Evolutionary conservation across 345 rosid genomes (phyloP), one percentile per base, ranked within the genome.

Genomic region (Brassica cretica): DNA sequence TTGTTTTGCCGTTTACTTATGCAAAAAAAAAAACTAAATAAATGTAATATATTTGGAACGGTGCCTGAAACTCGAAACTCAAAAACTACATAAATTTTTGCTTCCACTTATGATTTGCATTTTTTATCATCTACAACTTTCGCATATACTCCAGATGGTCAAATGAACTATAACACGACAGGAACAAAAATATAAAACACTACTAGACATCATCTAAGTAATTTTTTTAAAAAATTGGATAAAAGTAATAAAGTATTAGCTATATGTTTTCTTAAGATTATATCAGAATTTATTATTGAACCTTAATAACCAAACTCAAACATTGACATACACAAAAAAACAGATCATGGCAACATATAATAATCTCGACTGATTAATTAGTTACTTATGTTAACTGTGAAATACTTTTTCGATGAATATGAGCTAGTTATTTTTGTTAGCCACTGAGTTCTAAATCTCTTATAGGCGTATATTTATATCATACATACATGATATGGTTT

Each of bases 31-130:
- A 44, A 49, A 11, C 6, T 24, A 25, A 33, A 33, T 33, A 9
- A 25, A 14, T 10, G 25, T 12, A 33, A 14, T 33, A 18, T 15
- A 35, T 18, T 16, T 9, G 49, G 30, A 27, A 5, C 30, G 30
- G n/a, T 65, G 49, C 35, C 25, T 67, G 9, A 67, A 67, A 67
- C 5, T 35, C n/a, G 6, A 64, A 64, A 64, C 25, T 64, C 21
- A 15, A 8, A 18, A 46, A 15, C 2, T 4, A 30, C 15, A 12
- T 33, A 53, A 53, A 16, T 2, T 15, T 53, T 33, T 51, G 29
- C 10, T 5, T 41, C 53, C 53, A 44, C 15, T 33, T 1, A 53
- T 53, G 21, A 15, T 53, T 15, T 53, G 4, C 60, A 53, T 11
- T 46, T 73, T 25, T 53, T 27, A 46, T 68, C 39, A 59, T 58